phyloP scores from a whole-genome alignment of 148 eudicot genomes.

The Rhododendron ferrugineum region DNA sequence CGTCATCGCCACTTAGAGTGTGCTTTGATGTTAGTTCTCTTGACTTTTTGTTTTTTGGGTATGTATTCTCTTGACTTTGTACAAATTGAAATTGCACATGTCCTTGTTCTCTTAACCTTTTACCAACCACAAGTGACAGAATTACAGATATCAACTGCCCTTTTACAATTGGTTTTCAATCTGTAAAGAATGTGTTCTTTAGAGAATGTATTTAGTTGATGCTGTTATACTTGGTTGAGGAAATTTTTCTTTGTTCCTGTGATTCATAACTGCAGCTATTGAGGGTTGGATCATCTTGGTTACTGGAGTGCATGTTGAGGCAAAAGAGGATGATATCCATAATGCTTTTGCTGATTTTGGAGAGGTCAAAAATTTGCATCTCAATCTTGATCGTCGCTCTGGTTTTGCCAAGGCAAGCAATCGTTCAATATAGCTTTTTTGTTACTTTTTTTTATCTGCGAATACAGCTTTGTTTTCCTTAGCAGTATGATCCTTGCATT shows the following conservation, averaged over 20 bases:
- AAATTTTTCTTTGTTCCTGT: background rate
- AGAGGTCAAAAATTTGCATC: constrained; percentile 68
- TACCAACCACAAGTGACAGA: background rate
- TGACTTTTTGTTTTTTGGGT: background rate
- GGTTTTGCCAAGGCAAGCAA: constrained; percentile 70
- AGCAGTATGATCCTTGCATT: background rate
- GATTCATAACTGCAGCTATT: constrained; percentile 47
- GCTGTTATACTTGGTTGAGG: background rate
- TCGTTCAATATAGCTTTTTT: background rate
- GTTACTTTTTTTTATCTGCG: too few species aligned
- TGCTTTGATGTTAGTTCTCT: background rate
- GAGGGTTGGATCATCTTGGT: constrained; percentile 78
- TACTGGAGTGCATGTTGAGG: constrained; percentile 75
- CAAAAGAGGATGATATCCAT: constrained; percentile 69
- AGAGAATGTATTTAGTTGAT: background rate
- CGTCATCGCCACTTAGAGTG: background rate
- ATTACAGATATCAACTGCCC: background rate
- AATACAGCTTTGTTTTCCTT: background rate
- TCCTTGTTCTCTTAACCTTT: background rate
- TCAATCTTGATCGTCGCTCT: constrained; percentile 80
- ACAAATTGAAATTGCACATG: too few species aligned
- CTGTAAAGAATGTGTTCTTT: background rate
- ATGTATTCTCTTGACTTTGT: too few species aligned
- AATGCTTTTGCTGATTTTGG: constrained; percentile 73
- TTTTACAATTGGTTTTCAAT: background rate